Evolutionary conservation across 225 moss, liverwort and hornwort genomes (phyloP).

Genomic region (Marchantia paleacea): DNA sequence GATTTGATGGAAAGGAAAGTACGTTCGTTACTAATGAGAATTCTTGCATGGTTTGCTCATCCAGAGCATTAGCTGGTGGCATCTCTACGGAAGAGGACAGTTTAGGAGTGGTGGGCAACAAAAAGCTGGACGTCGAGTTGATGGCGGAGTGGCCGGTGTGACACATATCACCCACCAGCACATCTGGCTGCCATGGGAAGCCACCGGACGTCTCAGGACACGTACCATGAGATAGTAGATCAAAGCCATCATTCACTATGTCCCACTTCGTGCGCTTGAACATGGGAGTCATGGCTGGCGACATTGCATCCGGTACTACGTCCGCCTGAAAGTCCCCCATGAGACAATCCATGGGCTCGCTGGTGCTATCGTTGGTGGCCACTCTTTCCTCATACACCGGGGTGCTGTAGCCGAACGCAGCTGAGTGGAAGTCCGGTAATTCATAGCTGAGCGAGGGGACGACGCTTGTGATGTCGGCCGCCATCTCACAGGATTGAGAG

Average conservation of each 20-base stretch:
- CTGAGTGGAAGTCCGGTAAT: conserved; percentile 8
- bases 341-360: conserved; percentile 24
- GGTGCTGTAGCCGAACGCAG: background rate
- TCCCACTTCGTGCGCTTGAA: conserved; percentile 11
- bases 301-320: conserved; percentile 22
- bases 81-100: background rate
- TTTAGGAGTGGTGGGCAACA: conserved; percentile 7
- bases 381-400: conserved; percentile 10
- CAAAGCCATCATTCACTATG: conserved; percentile 18
- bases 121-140: background rate
- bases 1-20: background rate
- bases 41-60: background rate
- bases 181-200: conserved; percentile 14
- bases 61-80: background rate
- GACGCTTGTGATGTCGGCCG: background rate
- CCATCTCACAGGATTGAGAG: background rate
- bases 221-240: conserved; percentile 10
- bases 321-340: conserved; percentile 18
- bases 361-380: conserved; percentile 17
- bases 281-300: conserved; percentile 2
- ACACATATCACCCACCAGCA: background rate
- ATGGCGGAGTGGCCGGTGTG: background rate
- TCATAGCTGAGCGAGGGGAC: conserved; percentile 1
- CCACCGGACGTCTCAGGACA: background rate
- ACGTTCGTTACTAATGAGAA: background rate